Base-by-base conservation (phyloP, 2,329 filamentous ascomycete genomes). In the Elsinoe ampelina region DNA sequence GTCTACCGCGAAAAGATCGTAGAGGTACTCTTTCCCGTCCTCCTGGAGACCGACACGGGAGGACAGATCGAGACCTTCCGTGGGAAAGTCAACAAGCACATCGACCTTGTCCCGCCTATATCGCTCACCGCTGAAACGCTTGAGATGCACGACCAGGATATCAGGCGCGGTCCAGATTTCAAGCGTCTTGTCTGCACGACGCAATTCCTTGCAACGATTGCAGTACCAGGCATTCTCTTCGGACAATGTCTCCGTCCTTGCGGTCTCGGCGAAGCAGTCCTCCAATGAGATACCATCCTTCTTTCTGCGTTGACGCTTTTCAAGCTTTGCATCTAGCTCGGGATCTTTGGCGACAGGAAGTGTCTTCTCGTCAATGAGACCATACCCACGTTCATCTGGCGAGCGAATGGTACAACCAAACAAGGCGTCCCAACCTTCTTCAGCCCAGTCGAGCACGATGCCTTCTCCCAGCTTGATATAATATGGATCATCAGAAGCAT, bases 211-310 rank as follows among this genome's bases (percentile, higher is more conserved):
- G 78, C 93, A 98, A 30, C 89, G 83, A 57, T 89, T 92, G 67
- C 93, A 98, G 69, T 95, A 97, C 93, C 93, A 98, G 59, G 89
- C 92, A 68, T 98, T 95, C 67, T 95, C 87, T 69, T 96, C 89
- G 0, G 92, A 96, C 3, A 98, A 76, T 12, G 95, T 84, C 71
- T 98, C 93, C 59, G 91, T 87, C 68, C 92, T 92, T 67, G 93
- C 89, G 63, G 95, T 97, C 71, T 97, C 93, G 58, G 91, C 86
- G 56, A 98, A 80, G 67, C 93, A 98, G 64, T 96, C 90, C 19
- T 93, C 86, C 3, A 98, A 78, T 0, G 84, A 85, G 62, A 96
- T 85, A 26, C 93, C 93, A 55, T 83, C 78, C 70, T 85, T 87
- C 64, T 78, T 80, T 6, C 89, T 85, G 58, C 75, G 75, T 50